Conservation (phyloP, 202 grass and related monocot genomes). For the Hordeum pubiflorum region DNA sequence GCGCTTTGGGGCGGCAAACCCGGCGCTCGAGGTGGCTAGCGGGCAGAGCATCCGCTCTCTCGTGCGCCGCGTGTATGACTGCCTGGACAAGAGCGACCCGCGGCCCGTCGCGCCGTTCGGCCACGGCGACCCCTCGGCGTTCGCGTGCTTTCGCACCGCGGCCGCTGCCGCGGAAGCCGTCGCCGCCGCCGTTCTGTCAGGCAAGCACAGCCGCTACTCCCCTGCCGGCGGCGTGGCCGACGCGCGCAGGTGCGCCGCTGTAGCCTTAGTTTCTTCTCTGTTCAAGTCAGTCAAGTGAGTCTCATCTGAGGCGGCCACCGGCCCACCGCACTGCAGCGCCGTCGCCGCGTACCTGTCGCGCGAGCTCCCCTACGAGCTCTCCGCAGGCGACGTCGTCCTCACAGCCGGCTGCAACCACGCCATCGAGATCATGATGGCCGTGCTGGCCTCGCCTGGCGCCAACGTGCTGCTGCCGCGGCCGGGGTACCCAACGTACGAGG, state of each 20-base stretch:
- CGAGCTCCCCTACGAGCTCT: constrained; percentile 38
- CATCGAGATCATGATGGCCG: constrained; percentile 36
- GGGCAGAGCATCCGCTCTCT: constrained; percentile 10
- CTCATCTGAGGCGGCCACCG: no score
- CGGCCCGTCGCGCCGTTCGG: constrained; percentile 28
- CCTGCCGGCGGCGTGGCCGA: constrained; percentile 17
- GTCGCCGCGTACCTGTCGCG: constrained; percentile 46
- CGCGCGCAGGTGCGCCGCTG: constrained; percentile 31
- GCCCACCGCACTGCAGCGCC: not conserved
- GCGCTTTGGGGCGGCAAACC: constrained; percentile 38
- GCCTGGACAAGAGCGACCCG: constrained; percentile 5
- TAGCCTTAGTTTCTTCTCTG: not conserved
- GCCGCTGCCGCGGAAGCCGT: constrained; percentile 36
- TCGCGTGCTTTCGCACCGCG: constrained; percentile 53
- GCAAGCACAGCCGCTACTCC: constrained; percentile 38
- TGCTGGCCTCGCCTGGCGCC: constrained; percentile 17
- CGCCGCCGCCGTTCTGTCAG: constrained; percentile 14
- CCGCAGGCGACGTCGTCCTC: constrained; percentile 29
- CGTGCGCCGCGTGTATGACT: not conserved
- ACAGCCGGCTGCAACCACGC: constrained; percentile 40
- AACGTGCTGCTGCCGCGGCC: constrained; percentile 49
- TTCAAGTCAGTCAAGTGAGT: no score
- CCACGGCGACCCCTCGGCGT: constrained; percentile 53
- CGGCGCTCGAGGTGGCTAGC: constrained; percentile 14
- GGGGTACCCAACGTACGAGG: constrained; percentile 37